phyloP scores from a whole-genome alignment of 768 basidiomycete genomes.

The Leucogyrophana mollusca region DNA sequence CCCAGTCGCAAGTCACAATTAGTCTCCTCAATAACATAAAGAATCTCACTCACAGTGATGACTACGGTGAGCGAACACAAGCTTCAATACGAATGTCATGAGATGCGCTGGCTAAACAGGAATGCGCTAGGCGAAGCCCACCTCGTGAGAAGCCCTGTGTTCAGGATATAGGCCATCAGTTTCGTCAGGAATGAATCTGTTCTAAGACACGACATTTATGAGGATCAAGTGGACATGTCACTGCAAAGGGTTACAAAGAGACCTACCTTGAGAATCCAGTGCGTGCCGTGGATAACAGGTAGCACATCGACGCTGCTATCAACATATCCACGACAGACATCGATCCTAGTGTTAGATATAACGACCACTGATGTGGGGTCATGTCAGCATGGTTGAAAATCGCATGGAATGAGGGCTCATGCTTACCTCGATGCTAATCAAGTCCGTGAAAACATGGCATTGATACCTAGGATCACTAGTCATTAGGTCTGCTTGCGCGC shows the following conservation, averaged over 20 bases:
- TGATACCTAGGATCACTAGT: not conserved
- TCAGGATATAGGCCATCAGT: not conserved
- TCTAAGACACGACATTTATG: not conserved
- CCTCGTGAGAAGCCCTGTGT: slow-evolving; percentile 2
- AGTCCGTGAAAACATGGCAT: rapidly evolving
- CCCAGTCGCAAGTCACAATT: not conserved
- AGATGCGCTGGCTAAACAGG: too few species aligned
- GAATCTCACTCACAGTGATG: not conserved
- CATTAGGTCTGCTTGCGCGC: too few species aligned
- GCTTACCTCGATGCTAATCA: not conserved
- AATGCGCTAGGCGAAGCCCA: not conserved
- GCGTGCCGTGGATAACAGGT: slow-evolving; percentile 1
- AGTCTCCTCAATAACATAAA: not conserved
- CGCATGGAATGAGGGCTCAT: too few species aligned
- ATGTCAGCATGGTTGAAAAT: too few species aligned
- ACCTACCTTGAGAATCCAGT: not conserved
- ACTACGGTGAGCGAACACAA: not conserved
- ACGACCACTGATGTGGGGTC: not conserved
- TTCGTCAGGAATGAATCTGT: not conserved
- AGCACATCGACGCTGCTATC: not conserved
- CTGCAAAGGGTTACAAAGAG: not conserved
- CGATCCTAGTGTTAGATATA: not conserved
- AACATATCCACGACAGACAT: not conserved
- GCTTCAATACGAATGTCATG: not conserved
- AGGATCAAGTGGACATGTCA: too few species aligned